phyloP scores from a whole-genome alignment of 2,329 filamentous ascomycete genomes.

The Ophiocordyceps camponoti-leonardi region DNA sequence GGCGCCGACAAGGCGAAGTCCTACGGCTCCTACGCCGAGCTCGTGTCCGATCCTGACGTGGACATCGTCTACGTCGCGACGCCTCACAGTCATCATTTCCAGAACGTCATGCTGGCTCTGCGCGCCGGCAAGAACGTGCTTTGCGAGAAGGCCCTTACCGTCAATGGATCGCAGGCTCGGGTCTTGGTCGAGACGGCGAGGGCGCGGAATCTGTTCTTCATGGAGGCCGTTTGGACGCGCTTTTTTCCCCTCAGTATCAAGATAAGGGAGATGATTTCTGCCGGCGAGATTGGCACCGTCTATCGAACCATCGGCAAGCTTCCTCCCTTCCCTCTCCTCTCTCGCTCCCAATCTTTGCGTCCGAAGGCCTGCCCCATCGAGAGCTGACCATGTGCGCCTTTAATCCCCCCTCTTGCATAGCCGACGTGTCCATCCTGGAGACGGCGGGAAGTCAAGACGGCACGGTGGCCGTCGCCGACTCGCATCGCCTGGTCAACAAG shows the following conservation, averaged over 20 bases:
- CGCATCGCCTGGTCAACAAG: conserved; percentile 64
- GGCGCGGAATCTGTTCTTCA: conserved; percentile 57
- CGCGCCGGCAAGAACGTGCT: conserved; percentile 75
- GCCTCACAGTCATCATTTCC: conserved; percentile 84
- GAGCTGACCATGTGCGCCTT: conserved; percentile 1
- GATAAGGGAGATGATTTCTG: conserved; percentile 45
- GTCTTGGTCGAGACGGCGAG: conserved; percentile 55
- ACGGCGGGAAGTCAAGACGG: conserved; percentile 32
- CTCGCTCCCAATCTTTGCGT: not conserved
- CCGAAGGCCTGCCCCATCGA: too few relatives aligned
- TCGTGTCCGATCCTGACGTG: conserved; percentile 61
- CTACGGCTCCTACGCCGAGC: conserved; percentile 68
- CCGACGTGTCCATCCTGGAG: conserved; percentile 43
- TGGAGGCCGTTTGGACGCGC: conserved; percentile 83
- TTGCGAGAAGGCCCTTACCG: conserved; percentile 81
- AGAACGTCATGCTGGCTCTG: conserved; percentile 73
- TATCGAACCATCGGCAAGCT: conserved; percentile 37
- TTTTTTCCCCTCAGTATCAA: conserved; percentile 74
- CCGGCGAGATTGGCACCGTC: conserved; percentile 40
- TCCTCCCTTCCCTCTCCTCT: too few relatives aligned
- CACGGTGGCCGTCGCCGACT: conserved; percentile 36
- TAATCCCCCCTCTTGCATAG: conserved; percentile 11
- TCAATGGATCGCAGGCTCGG: conserved; percentile 61
- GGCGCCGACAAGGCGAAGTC: conserved; percentile 51
- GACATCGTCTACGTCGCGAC: conserved; percentile 84